Conservation (phyloP, 768 basidiomycete genomes). For the Lactifluus rugatus region DNA sequence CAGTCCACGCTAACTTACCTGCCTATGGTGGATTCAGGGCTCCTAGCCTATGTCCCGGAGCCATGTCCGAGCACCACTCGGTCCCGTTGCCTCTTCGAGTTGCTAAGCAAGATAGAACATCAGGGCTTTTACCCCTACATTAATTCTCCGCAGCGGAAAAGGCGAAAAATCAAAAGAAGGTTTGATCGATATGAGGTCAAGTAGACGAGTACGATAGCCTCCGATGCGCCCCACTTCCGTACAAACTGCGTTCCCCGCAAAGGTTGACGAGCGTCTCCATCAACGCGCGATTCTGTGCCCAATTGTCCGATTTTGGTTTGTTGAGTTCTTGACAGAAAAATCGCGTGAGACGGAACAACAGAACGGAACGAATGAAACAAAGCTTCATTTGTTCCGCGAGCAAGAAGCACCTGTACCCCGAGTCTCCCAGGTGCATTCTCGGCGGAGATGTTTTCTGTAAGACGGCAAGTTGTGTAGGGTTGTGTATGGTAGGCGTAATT, state of each 20-base stretch:
- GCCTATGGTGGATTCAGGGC: conserved; percentile 1
- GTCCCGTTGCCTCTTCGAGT: conserved; percentile 5
- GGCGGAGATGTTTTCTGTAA: neutral
- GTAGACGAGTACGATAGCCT: neutral
- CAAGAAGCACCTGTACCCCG: neutral
- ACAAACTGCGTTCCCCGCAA: neutral
- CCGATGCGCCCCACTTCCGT: neutral
- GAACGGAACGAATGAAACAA: neutral
- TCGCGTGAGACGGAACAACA: neutral
- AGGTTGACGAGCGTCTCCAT: neutral
- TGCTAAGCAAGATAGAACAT: neutral
- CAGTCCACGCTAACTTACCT: neutral
- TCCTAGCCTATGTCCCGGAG: conserved; percentile 1
- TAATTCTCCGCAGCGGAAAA: conserved; percentile 11
- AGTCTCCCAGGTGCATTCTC: neutral
- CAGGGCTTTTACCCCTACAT: neutral
- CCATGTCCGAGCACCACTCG: neutral
- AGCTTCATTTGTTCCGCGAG: neutral
- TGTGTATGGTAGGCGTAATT: conserved; percentile 6
- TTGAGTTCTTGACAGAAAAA: neutral
- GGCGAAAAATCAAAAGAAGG: conserved; percentile 9
- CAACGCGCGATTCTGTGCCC: neutral
- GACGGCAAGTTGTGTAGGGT: neutral
- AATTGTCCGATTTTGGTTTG: neutral
- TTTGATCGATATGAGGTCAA: conserved; percentile 16